Conservation (phyloP, 2,329 filamentous ascomycete species). For the Colletotrichum paranaense region DNA sequence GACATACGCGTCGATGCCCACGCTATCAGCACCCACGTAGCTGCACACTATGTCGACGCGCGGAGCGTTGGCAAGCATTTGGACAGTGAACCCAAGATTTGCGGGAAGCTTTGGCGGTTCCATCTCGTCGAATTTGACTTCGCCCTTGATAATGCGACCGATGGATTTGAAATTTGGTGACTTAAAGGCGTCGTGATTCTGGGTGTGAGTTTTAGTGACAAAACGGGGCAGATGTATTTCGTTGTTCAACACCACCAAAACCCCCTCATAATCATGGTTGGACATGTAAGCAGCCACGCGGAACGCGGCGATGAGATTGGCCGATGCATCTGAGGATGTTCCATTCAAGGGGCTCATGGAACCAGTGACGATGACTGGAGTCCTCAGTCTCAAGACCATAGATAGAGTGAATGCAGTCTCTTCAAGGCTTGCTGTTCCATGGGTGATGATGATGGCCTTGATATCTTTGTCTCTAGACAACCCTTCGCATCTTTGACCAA, state of each 20-base stretch:
- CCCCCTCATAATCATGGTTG: not conserved
- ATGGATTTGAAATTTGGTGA: not conserved
- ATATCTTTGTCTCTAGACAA: not conserved
- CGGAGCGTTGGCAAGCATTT: not conserved
- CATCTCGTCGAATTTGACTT: not conserved
- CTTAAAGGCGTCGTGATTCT: constrained; percentile 12
- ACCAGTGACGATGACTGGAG: constrained; percentile 13
- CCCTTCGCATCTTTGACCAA: not conserved
- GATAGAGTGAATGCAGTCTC: constrained; percentile 21
- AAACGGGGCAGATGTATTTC: constrained; percentile 17
- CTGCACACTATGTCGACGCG: constrained; percentile 26
- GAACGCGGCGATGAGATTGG: constrained; percentile 21
- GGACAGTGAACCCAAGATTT: not conserved
- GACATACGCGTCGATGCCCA: not conserved
- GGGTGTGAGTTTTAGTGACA: constrained; percentile 24
- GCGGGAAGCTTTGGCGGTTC: not conserved
- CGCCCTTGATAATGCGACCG: not conserved
- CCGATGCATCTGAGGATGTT: constrained; percentile 15
- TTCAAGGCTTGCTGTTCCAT: constrained; percentile 26
- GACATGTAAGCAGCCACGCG: not conserved
- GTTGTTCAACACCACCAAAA: constrained; percentile 17
- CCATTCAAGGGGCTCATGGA: constrained; percentile 13
- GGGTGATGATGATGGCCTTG: constrained; percentile 12
- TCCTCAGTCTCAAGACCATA: not conserved
- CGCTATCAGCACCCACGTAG: constrained; percentile 1